Percentiles rank a stretch among this genome's conserved stretches.
Evolutionary conservation across 306 rosid species (phyloP).

Genomic region (Inga leiocalycina): DNA sequence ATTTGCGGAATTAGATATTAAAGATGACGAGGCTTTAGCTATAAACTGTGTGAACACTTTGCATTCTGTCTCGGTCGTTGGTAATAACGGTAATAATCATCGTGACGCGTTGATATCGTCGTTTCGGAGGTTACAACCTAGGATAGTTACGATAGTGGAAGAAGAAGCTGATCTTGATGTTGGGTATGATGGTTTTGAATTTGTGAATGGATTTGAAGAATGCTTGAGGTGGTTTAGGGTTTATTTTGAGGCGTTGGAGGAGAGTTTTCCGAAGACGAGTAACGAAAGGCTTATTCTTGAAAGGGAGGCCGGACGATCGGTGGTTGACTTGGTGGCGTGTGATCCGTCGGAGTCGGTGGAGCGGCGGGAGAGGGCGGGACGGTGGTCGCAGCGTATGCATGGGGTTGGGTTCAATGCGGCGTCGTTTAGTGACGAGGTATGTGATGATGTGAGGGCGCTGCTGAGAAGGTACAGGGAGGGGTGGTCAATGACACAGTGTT

Average conservation of each 20-base stretch:
- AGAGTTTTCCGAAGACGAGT: constrained; percentile 70
- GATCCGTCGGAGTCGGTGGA: constrained; percentile 58
- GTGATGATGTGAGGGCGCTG: constrained; percentile 83
- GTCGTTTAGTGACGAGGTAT: constrained; percentile 83
- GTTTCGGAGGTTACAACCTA: constrained; percentile 62
- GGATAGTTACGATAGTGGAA: constrained; percentile 76
- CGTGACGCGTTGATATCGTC: constrained; percentile 56
- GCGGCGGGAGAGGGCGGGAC: constrained; percentile 67
- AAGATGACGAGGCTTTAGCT: constrained; percentile 80
- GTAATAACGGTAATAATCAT: constrained; percentile 38
- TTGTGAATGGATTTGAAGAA: constrained; percentile 74
- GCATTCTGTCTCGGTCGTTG: constrained; percentile 55
- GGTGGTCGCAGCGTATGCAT: constrained; percentile 80
- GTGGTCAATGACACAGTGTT: constrained; percentile 77
- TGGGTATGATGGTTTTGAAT: constrained; percentile 73
- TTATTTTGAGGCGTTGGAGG: constrained; percentile 85
- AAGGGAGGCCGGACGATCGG: constrained; percentile 75
- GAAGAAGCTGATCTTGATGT: constrained; percentile 87
- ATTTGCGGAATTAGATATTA: constrained; percentile 46
- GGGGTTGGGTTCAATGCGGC: constrained; percentile 59
- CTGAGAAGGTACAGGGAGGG: constrained; percentile 91
- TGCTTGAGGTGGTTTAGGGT: constrained; percentile 96
- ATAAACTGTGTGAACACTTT: constrained; percentile 70
- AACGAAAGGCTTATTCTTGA: constrained; percentile 80
- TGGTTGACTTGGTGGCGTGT: constrained; percentile 81